Percentiles rank a stretch among this genome's conserved stretches.
These are phyloP conservation scores for Xanthoconium purpureum DNA, from an alignment of 768 basidiomycete genomes.

Conservation along the genomic window DNA sequence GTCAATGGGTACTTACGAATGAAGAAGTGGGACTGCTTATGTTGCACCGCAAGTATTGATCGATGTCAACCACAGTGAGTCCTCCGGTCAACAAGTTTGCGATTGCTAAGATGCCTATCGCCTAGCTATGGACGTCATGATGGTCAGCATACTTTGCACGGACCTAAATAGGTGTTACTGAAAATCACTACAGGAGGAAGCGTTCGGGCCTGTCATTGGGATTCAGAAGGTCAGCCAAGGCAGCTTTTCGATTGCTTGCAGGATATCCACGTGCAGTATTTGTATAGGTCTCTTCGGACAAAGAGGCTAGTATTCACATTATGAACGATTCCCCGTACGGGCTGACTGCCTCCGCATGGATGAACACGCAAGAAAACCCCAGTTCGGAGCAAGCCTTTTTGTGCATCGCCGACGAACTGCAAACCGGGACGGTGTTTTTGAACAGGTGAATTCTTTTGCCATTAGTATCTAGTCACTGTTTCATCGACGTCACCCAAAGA, in stretches of 20 bases:
- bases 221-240: slow-evolving; percentile 72
- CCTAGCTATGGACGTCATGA: slow-evolving; percentile 91
- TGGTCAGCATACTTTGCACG: slow-evolving; percentile 39
- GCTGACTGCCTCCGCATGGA: slow-evolving; percentile 94
- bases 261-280: neutral
- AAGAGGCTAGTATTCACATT: slow-evolving; percentile 82
- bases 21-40: slow-evolving; percentile 69
- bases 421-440: slow-evolving; percentile 91
- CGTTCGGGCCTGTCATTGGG: slow-evolving; percentile 91
- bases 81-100: neutral
- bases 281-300: slow-evolving; percentile 70
- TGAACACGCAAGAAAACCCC: slow-evolving; percentile 56
- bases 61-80: slow-evolving; percentile 84
- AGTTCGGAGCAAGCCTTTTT: slow-evolving; percentile 71
- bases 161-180: no score
- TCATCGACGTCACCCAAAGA: slow-evolving; percentile 33
- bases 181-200: slow-evolving; percentile 58
- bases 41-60: slow-evolving; percentile 91
- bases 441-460: slow-evolving; percentile 55
- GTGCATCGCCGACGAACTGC: slow-evolving; percentile 58
- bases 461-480: neutral
- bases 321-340: slow-evolving; percentile 99
- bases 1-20: neutral
- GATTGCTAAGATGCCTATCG: slow-evolving; percentile 3
- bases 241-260: neutral